Conservation (phyloP, 805 yeast genomes). For the Hanseniaspora hatyaiensis region DNA sequence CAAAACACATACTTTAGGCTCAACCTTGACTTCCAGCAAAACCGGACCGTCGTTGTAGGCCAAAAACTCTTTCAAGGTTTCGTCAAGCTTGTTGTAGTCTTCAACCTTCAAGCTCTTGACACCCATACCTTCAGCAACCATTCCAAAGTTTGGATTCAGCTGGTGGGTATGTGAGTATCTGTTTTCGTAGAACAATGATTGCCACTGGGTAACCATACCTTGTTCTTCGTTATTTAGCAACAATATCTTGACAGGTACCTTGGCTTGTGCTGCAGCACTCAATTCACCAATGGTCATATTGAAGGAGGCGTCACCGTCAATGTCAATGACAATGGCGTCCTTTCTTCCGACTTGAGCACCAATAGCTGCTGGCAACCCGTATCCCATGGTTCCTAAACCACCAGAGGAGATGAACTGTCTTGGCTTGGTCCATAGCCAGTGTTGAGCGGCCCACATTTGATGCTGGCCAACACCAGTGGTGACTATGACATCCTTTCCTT, state of each 20-base stretch:
- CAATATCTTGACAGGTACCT: conserved; percentile 78
- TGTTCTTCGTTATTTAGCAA: conserved; percentile 95
- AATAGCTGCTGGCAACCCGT: conserved; percentile 92
- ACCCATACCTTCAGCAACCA: conserved; percentile 90
- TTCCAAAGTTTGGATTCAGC: conserved; percentile 83
- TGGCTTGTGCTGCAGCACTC: conserved; percentile 87
- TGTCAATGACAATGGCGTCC: conserved; percentile 87
- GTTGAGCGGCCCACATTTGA: conserved; percentile 99
- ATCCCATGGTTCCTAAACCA: conserved; percentile 98
- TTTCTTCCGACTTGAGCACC: conserved; percentile 97
- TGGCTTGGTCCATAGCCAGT: conserved; percentile 86
- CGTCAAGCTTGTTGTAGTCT: conserved; percentile 53
- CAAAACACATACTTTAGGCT: conserved; percentile 82
- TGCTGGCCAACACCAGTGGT: conserved; percentile 99
- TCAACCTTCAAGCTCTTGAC: conserved; percentile 66
- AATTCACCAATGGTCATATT: conserved; percentile 93
- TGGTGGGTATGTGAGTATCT: conserved; percentile 98
- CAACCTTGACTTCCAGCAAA: conserved; percentile 79
- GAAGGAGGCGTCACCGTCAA: conserved; percentile 99
- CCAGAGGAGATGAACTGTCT: conserved; percentile 95
- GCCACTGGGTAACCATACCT: conserved; percentile 99
- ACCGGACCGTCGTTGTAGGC: conserved; percentile 69
- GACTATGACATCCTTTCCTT: conserved; percentile 62
- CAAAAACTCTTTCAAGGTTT: conserved; percentile 55
- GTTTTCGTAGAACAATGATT: conserved; percentile 89